Conservation (phyloP, 1,139 yeast species). For the Spencermartinsiella ligniputridi region DNA sequence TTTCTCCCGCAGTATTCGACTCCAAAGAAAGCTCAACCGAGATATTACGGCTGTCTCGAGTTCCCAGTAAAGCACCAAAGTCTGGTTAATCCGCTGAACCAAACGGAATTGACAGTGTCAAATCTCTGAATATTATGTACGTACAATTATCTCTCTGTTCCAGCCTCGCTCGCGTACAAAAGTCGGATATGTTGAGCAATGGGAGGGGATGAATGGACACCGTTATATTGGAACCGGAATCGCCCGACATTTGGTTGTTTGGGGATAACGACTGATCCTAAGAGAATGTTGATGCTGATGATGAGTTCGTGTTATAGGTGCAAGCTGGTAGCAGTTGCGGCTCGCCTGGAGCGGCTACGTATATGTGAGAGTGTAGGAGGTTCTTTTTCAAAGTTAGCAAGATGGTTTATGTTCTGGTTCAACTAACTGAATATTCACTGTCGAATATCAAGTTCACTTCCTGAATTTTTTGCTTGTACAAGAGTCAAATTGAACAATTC, state of each 20-base stretch:
- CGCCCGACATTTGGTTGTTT: not conserved
- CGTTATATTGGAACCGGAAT: not conserved
- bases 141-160: constrained; percentile 19
- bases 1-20: constrained; percentile 17
- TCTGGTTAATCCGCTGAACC: constrained; percentile 16
- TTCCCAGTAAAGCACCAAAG: constrained; percentile 34
- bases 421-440: too few relatives aligned
- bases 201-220: constrained; percentile 31
- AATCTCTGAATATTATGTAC: constrained; percentile 5
- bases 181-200: constrained; percentile 35
- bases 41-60: constrained; percentile 27
- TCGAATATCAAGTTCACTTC: too few relatives aligned
- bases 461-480: too few relatives aligned
- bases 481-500: too few relatives aligned
- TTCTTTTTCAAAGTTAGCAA: too few relatives aligned
- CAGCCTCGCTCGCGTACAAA: constrained; percentile 28
- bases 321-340: too few relatives aligned
- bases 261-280: too few relatives aligned
- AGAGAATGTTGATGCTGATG: too few relatives aligned
- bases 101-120: not conserved
- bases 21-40: constrained; percentile 34
- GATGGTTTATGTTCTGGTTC: too few relatives aligned
- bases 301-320: too few relatives aligned
- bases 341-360: too few relatives aligned
- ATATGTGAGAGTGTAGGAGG: too few relatives aligned